A percentile compares a stretch with the other conserved stretches of the same genome.
phyloP scores from a whole-genome alignment of 1,284 basidiomycete species.

The Apiotrichum montevideense region DNA sequence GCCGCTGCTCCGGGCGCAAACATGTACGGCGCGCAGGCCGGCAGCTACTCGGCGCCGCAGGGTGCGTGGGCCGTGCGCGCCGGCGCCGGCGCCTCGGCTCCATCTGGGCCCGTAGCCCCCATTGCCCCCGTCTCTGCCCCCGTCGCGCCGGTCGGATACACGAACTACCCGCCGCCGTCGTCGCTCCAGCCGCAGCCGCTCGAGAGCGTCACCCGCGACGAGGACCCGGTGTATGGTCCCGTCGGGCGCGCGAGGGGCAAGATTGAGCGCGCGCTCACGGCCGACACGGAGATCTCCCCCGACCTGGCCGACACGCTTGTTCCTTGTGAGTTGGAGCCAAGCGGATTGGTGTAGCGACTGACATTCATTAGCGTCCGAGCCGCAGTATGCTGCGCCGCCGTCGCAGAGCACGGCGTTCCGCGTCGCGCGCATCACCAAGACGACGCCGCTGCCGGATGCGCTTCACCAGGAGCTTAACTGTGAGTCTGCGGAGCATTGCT shows the following conservation, averaged over 20 bases:
- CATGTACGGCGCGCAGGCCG: neutral
- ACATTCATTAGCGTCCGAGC: slow-evolving; percentile 15
- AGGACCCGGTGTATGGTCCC: slow-evolving; percentile 40
- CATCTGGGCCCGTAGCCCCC: neutral
- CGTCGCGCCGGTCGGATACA: neutral
- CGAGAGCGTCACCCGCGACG: slow-evolving; percentile 31
- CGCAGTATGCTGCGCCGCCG: slow-evolving; percentile 18
- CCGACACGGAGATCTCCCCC: slow-evolving; percentile 37
- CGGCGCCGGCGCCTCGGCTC: neutral
- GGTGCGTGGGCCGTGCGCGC: neutral
- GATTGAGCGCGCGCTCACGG: slow-evolving; percentile 30
- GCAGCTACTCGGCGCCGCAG: neutral
- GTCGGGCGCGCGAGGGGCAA: slow-evolving; percentile 32
- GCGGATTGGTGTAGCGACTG: neutral
- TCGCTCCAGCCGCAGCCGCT: slow-evolving; percentile 28
- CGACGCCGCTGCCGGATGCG: slow-evolving; percentile 39
- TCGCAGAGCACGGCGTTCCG: slow-evolving; percentile 18
- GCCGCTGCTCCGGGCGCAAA: neutral
- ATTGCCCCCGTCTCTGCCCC: neutral
- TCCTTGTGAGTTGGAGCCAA: slow-evolving; percentile 16
- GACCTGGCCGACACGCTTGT: slow-evolving; percentile 27
- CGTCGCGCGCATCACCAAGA: slow-evolving; percentile 21
- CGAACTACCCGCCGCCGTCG: neutral
- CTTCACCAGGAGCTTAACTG: slow-evolving; percentile 41
- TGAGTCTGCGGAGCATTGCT: slow-evolving; percentile 11